phyloP scores from a whole-genome alignment of 2,329 filamentous ascomycete genomes.

The Alternaria sp. region DNA sequence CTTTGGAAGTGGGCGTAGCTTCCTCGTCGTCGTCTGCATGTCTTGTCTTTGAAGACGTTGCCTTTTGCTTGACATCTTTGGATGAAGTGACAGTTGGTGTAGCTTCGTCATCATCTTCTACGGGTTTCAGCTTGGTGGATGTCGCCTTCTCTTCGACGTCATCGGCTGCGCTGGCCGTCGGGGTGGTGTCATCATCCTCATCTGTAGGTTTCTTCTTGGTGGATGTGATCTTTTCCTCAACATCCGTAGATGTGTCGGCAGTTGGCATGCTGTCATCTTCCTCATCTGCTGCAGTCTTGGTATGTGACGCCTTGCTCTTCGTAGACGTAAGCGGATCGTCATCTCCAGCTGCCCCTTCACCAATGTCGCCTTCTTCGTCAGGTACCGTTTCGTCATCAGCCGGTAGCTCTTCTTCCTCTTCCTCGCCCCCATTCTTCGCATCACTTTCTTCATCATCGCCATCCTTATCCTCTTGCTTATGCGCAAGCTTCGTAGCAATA shows the following conservation, averaged over 20 bases:
- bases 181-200: not conserved
- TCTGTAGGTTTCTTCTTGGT: not conserved
- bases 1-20: not conserved
- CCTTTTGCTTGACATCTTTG: not conserved
- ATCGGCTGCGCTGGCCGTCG: rapidly evolving
- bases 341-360: not conserved
- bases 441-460: rapidly evolving
- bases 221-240: not conserved
- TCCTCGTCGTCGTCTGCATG: not conserved
- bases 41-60: not conserved
- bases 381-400: not conserved
- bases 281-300: not conserved
- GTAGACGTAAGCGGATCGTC: not conserved
- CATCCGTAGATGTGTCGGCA: not conserved
- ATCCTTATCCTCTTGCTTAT: not conserved
- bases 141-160: not conserved
- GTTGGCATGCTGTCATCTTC: not conserved
- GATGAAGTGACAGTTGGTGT: not conserved
- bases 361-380: not conserved
- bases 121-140: not conserved
- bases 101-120: not conserved
- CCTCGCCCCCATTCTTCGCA: not conserved
- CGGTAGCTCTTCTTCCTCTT: not conserved
- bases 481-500: not conserved
- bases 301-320: not conserved